Conservation (phyloP, 176 grass and related monocot genomes). For the Puccinellia tenuiflora region DNA sequence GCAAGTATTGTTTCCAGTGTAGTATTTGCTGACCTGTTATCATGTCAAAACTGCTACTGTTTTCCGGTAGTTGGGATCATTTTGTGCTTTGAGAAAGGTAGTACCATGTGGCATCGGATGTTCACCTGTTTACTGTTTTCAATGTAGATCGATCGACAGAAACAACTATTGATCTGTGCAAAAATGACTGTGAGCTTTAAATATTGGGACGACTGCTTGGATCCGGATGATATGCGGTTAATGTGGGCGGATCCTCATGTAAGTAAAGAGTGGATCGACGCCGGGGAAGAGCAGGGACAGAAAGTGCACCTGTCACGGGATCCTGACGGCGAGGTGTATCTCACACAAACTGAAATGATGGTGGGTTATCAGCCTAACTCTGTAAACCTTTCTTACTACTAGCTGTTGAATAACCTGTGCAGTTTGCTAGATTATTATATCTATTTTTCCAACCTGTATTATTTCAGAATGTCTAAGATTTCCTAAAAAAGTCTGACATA, state of each 20-base stretch:
- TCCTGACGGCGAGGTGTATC: conserved; percentile 84
- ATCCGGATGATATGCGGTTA: conserved; percentile 64
- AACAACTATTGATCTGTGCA: conserved; percentile 4
- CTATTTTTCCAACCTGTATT: not conserved
- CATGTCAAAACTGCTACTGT: not conserved
- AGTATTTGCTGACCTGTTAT: not conserved
- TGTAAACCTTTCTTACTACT: not conserved
- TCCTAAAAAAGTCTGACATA: not conserved
- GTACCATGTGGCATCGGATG: not conserved
- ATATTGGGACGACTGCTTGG: conserved; percentile 93
- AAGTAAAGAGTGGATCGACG: conserved; percentile 86
- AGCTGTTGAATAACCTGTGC: not conserved
- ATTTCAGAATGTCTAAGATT: not conserved
- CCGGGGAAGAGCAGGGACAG: conserved; percentile 57
- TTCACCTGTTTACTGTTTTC: not conserved
- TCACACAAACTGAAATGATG: conserved; percentile 92
- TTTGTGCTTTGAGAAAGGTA: not conserved
- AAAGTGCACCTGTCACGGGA: conserved; percentile 94
- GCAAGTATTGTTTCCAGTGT: not conserved
- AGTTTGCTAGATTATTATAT: conserved; percentile 3
- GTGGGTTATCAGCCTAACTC: conserved; percentile 25
- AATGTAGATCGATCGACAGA: not conserved
- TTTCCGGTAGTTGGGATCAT: not conserved
- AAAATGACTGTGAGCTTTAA: conserved; percentile 86
- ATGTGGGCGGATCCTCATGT: conserved; percentile 79